Evolutionary conservation across 176 grass and related monocot genomes (phyloP).

Genomic region (Cenchrus americanus): DNA sequence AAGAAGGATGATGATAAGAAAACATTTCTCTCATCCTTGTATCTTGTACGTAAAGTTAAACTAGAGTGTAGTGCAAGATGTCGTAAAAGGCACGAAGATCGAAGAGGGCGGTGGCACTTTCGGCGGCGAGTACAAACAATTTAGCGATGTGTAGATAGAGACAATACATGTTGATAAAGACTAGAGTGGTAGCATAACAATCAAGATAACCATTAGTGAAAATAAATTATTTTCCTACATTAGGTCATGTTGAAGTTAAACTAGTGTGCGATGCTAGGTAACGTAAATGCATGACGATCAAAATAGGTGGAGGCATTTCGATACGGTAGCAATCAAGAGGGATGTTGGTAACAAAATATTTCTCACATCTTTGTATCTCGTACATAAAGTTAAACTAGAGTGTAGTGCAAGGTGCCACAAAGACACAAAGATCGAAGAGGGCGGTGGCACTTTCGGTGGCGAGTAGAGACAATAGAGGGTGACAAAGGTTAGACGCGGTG

Average conservation of each 20-base stretch:
- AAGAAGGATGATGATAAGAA: background rate
- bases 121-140: background rate
- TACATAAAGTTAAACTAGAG: background rate
- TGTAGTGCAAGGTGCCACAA: background rate
- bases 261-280: background rate
- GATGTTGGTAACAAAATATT: background rate
- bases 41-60: background rate
- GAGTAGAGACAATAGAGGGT: background rate
- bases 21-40: background rate
- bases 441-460: background rate
- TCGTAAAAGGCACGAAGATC: background rate
- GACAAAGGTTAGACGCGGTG: too few relatives aligned
- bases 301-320: background rate
- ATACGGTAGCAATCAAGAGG: background rate
- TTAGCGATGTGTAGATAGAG: too few relatives aligned
- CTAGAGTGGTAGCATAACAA: too few relatives aligned
- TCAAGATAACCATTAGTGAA: too few relatives aligned
- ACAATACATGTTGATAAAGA: background rate
- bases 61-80: background rate
- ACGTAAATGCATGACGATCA: background rate
- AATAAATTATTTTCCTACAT: background rate
- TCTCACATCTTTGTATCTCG: background rate
- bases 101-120: background rate
- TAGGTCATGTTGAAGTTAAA: background rate
- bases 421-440: background rate